These are phyloP conservation scores for Halenospora varia DNA, from an alignment of 495 filamentous ascomycete species.

Conservation along the genomic window DNA sequence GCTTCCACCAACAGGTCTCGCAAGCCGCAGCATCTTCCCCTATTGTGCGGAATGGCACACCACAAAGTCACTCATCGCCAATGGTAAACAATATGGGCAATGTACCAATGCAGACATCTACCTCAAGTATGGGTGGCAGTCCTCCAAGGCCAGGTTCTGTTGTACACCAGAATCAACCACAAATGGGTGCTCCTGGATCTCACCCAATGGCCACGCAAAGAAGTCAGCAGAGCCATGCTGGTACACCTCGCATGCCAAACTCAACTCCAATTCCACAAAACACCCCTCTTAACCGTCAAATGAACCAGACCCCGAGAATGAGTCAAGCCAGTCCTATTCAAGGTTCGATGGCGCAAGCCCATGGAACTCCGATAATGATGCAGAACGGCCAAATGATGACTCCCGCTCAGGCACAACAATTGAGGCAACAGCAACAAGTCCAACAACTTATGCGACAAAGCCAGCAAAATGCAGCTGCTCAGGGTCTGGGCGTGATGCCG, in stretches of 20 bases:
- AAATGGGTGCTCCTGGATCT: conserved; percentile 56
- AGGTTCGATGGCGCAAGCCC: conserved; percentile 52
- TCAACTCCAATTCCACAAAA: conserved; percentile 77
- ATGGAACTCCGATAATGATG: conserved; percentile 44
- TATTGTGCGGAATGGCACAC: conserved; percentile 72
- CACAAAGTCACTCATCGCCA: conserved; percentile 73
- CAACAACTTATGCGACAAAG: conserved; percentile 17
- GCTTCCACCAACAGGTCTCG: conserved; percentile 53
- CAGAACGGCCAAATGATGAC: conserved; percentile 3
- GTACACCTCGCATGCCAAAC: conserved; percentile 77
- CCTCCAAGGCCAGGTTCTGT: conserved; percentile 76
- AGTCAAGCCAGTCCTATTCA: conserved; percentile 65
- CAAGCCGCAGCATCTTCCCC: conserved; percentile 76
- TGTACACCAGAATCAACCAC: conserved; percentile 60
- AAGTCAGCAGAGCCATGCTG: conserved; percentile 78
- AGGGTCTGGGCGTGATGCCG: conserved; percentile 17
- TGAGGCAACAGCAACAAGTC: conserved; percentile 27
- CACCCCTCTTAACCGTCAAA: conserved; percentile 65
- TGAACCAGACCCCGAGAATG: conserved; percentile 69
- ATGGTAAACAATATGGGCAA: conserved; percentile 57
- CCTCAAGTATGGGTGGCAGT: conserved; percentile 73
- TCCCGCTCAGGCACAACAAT: conserved; percentile 20
- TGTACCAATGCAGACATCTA: conserved; percentile 75
- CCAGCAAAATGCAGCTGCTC: conserved; percentile 2
- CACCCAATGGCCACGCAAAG: conserved; percentile 70